phyloP scores from a whole-genome alignment of 495 filamentous ascomycete species.

The Daldinia loculata region DNA sequence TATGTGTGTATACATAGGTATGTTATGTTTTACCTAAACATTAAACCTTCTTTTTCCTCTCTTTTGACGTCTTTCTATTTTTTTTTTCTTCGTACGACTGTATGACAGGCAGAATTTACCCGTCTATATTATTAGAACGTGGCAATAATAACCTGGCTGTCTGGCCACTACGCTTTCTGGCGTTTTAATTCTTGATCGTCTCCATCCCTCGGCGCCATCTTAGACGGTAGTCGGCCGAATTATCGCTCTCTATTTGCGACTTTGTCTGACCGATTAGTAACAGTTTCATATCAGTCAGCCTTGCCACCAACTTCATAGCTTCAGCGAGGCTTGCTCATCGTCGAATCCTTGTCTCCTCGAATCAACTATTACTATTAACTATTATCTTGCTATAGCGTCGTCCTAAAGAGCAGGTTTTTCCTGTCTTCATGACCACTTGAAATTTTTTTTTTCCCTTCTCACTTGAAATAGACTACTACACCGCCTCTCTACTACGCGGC shows the following conservation, averaged over 20 bases:
- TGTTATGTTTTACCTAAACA: too few relatives aligned
- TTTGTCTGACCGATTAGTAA: slow-evolving; percentile 15
- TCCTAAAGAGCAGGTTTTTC: slow-evolving; percentile 20
- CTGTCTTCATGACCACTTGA: slow-evolving; percentile 18
- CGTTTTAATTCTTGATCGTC: not conserved
- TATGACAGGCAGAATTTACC: not conserved
- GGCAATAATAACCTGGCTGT: slow-evolving; percentile 13
- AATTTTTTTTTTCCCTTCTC: slow-evolving; percentile 10
- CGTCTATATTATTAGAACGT: slow-evolving; percentile 17
- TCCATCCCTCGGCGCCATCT: slow-evolving; percentile 22
- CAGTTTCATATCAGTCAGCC: slow-evolving; percentile 14
- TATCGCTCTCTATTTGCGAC: not conserved
- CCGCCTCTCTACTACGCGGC: slow-evolving; percentile 32
- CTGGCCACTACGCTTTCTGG: not conserved
- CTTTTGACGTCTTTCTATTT: not conserved
- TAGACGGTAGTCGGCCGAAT: slow-evolving; percentile 4
- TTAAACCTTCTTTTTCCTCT: too few relatives aligned
- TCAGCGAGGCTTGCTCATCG: slow-evolving; percentile 26
- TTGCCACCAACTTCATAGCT: slow-evolving; percentile 27
- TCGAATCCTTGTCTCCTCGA: slow-evolving; percentile 23
- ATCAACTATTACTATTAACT: not conserved
- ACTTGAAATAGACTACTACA: slow-evolving; percentile 23
- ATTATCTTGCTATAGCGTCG: slow-evolving; percentile 8
- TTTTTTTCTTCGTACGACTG: not conserved
- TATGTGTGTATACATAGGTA: too few relatives aligned